phyloP scores from a whole-genome alignment of 805 yeast genomes.

The Barnettozyma populi region DNA sequence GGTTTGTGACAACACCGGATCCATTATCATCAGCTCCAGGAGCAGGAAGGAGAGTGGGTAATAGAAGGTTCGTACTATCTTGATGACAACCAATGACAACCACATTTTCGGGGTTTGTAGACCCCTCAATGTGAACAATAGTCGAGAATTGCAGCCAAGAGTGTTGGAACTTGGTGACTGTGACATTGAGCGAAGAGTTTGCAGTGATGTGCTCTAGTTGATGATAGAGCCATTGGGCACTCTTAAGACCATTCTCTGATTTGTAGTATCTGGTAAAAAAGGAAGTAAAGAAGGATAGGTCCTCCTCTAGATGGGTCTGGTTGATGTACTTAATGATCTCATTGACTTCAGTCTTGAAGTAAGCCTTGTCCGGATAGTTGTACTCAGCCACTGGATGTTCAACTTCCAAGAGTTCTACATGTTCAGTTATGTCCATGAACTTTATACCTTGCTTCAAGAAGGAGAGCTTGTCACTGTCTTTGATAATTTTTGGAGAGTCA shows the following conservation, averaged over 20 bases:
- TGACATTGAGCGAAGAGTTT: constrained; percentile 29
- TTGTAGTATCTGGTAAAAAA: constrained; percentile 76
- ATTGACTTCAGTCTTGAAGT: constrained; percentile 34
- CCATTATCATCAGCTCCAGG: constrained; percentile 98
- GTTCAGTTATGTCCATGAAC: constrained; percentile 62
- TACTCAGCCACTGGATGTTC: constrained; percentile 26
- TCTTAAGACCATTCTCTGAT: constrained; percentile 60
- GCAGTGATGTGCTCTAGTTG: constrained; percentile 33
- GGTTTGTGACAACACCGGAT: constrained; percentile 72
- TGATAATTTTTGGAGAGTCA: constrained; percentile 24
- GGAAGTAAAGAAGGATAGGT: constrained; percentile 58
- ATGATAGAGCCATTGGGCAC: constrained; percentile 64
- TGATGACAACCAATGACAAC: constrained; percentile 87
- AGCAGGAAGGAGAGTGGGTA: constrained; percentile 64
- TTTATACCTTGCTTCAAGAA: constrained; percentile 42
- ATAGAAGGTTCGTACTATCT: constrained; percentile 71
- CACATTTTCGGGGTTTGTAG: constrained; percentile 31
- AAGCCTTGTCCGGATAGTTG: constrained; percentile 46
- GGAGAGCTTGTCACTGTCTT: constrained; percentile 40
- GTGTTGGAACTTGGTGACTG: constrained; percentile 52
- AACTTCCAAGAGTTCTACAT: constrained; percentile 20
- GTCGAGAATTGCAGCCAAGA: constrained; percentile 77
- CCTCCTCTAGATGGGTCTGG: constrained; percentile 40
- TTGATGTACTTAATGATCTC: constrained; percentile 41
- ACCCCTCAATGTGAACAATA: constrained; percentile 58